Percentiles rank a stretch among this genome's conserved stretches.
phyloP scores from a whole-genome alignment of 305 asterid genomes.

The Fraxinus ornus region DNA sequence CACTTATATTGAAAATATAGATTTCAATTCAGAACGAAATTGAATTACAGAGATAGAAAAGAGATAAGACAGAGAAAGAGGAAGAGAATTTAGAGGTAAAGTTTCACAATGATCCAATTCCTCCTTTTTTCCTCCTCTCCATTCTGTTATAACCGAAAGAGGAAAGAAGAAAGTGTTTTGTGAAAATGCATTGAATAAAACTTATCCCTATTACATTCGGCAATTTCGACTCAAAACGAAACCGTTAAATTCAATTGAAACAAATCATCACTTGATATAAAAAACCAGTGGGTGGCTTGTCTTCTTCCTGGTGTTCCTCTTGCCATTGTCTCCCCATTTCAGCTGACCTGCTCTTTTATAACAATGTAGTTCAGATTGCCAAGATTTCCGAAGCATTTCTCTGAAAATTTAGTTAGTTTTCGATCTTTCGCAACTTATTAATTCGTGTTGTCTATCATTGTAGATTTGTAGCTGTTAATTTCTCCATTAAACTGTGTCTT shows the following conservation, averaged over 20 bases:
- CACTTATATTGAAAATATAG: background rate
- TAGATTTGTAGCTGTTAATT: background rate
- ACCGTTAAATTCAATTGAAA: background rate
- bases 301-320: background rate
- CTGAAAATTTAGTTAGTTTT: background rate
- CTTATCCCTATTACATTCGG: background rate
- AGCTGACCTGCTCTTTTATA: background rate
- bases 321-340: background rate
- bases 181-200: background rate
- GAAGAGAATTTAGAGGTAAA: background rate
- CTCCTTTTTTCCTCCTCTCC: background rate
- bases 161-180: background rate
- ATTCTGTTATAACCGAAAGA: background rate
- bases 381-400: background rate
- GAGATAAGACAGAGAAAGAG: background rate
- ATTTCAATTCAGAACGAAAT: background rate
- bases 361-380: background rate
- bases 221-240: background rate
- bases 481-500: background rate
- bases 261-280: background rate
- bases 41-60: background rate
- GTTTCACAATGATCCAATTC: background rate
- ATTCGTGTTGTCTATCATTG: background rate
- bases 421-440: background rate
- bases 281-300: background rate